A percentile compares a stretch with the other conserved stretches of the same genome.
Evolutionary conservation across 192 early-diverging fungal genomes (phyloP).

Genomic region (Diversispora eburnea): DNA sequence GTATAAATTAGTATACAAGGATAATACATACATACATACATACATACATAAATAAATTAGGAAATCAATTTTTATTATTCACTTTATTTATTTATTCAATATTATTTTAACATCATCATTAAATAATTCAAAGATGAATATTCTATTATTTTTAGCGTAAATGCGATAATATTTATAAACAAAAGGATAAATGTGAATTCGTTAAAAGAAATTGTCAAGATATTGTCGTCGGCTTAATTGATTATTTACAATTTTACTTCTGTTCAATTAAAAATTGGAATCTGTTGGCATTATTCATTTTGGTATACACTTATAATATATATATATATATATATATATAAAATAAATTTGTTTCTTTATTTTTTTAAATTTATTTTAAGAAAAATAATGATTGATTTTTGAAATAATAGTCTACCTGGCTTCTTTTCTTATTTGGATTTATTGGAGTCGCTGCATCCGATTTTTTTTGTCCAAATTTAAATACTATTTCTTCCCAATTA

Average conservation of each 20-base stretch:
- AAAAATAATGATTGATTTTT: too few species aligned
- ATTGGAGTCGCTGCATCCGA: conserved; percentile 77
- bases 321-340: too few species aligned
- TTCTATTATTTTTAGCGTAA: conserved; percentile 34
- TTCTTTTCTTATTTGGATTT: conserved; percentile 70
- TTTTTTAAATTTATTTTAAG: too few species aligned
- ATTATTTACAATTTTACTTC: conserved; percentile 58
- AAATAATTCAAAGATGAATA: not conserved
- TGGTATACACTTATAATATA: too few species aligned
- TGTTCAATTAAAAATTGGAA: conserved; percentile 40
- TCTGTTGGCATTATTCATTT: conserved; percentile 36
- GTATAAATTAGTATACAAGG: too few species aligned
- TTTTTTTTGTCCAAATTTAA: conserved; percentile 88
- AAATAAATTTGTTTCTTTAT: too few species aligned
- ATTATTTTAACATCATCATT: not conserved
- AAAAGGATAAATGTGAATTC: conserved; percentile 55
- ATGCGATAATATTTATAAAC: conserved; percentile 44
- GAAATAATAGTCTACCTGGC: conserved; percentile 52
- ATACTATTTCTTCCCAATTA: conserved; percentile 68
- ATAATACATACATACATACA: too few species aligned
- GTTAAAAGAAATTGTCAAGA: conserved; percentile 61
- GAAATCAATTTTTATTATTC: not conserved
- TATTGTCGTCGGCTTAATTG: conserved; percentile 57
- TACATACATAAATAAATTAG: too few species aligned
- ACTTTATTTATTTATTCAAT: conserved; percentile 7